phyloP scores from a whole-genome alignment of 2,329 filamentous ascomycete species.

The Fusarium xylarioides region DNA sequence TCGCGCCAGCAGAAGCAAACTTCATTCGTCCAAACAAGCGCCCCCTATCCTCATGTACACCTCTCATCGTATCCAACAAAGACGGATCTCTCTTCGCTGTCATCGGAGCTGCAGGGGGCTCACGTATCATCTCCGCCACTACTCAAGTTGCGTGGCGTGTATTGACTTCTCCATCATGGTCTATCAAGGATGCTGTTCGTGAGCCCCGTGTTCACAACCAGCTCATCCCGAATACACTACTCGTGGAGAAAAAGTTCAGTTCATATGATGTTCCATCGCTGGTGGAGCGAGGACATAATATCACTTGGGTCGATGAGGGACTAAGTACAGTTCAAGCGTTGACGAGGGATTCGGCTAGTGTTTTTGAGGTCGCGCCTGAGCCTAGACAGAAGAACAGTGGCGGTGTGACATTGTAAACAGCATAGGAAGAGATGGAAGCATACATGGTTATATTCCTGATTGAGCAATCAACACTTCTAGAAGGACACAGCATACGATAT shows the following conservation, averaged over 20 bases:
- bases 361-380: constrained; percentile 81
- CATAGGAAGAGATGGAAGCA: not conserved
- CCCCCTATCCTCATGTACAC: constrained; percentile 83
- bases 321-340: constrained; percentile 73
- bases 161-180: constrained; percentile 67
- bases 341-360: constrained; percentile 66
- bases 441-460: not conserved
- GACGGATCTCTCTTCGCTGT: constrained; percentile 73
- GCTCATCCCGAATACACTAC: constrained; percentile 74
- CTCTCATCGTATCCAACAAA: constrained; percentile 74
- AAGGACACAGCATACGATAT: not conserved
- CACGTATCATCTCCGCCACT: constrained; percentile 82
- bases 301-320: constrained; percentile 72
- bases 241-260: constrained; percentile 75
- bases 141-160: constrained; percentile 78
- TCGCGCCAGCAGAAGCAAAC: constrained; percentile 81
- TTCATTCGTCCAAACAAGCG: constrained; percentile 84
- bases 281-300: constrained; percentile 72
- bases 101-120: constrained; percentile 82
- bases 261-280: constrained; percentile 71
- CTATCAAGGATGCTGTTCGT: constrained; percentile 68
- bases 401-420: constrained; percentile 60
- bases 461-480: not conserved
- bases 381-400: constrained; percentile 77
- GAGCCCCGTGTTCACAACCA: constrained; percentile 83